These are phyloP conservation scores for Schizothecium vesticola DNA, from an alignment of 495 filamentous ascomycete species.

Conservation along the genomic window DNA sequence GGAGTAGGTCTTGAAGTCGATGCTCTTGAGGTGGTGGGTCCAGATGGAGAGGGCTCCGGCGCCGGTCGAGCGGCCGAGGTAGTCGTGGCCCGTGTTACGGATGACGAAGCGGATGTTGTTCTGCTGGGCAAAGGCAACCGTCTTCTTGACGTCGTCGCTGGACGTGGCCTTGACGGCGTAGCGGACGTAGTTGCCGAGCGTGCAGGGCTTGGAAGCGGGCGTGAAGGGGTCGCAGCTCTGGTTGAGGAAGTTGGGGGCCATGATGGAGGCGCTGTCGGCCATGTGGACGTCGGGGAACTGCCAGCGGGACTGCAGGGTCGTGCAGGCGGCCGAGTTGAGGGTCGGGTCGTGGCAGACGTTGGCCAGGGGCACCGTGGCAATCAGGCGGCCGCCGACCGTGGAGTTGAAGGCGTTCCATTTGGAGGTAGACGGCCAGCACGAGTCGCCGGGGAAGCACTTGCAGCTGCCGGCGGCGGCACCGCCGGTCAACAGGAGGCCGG, in stretches of 20 bases:
- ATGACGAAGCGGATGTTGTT: conserved; percentile 45
- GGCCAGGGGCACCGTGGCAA: conserved; percentile 48
- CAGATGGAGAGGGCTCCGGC: conserved; percentile 46
- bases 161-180: conserved; percentile 49
- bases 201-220: conserved; percentile 34
- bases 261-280: conserved; percentile 36
- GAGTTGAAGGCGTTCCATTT: conserved; percentile 43
- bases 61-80: conserved; percentile 46
- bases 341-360: conserved; percentile 43
- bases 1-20: conserved; percentile 38
- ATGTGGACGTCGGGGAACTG: conserved; percentile 33
- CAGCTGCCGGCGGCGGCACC: conserved; percentile 27
- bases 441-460: conserved; percentile 50
- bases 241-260: conserved; percentile 44
- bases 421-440: conserved; percentile 38
- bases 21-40: conserved; percentile 49
- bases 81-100: conserved; percentile 46
- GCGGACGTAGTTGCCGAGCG: conserved; percentile 50
- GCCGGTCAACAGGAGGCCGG: conserved; percentile 18
- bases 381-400: conserved; percentile 40
- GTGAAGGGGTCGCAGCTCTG: conserved; percentile 36
- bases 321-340: conserved; percentile 21
- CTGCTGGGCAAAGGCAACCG: conserved; percentile 43
- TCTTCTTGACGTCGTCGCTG: conserved; percentile 35
- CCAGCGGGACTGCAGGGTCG: conserved; percentile 21